Evolutionary conservation across 1,284 basidiomycete genomes (phyloP), one percentile per base, ranked within the genome.

Genomic region (Marasmius tenuissimus): DNA sequence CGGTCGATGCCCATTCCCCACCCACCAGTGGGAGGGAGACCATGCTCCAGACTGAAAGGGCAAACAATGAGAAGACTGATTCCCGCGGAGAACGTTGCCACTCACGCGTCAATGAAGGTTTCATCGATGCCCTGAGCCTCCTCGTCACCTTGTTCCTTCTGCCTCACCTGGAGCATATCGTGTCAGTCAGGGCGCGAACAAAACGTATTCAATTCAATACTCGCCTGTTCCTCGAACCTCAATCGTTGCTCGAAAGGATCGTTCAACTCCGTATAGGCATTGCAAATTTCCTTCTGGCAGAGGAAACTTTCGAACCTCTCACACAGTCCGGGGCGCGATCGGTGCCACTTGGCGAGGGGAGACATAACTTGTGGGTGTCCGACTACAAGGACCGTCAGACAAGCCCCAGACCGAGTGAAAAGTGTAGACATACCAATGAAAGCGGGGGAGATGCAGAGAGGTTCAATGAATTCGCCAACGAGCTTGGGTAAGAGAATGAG

Each of bases 291-390:
- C 85, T 98, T 98, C 66, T 95, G 96, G 56, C 96, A 97, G 81
- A 99, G 87, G 84, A 99, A 99, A 7, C 88, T 94, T 76, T 99
- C 97, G 81, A 99, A 99, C 16, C 97, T 93, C 78, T 99, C 97
- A 77, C 96, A 98, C 11, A 99, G 84, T 49, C 97, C 97, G 0
- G 94, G 92, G 51, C 93, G 88, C 18, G 92, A 93, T 64, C 96
- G 91, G 76, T 97, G 94, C 84, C 92, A 93, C 81, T 98, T 98
- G 74, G 97, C 97, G 22, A 99, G 87, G 8, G 97, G 97, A 3
- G 96, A 98, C 97, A 99, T 99, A 70, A 99, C 94, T 82, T 98
- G 96, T 49, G 97, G 97, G 78, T 99, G 97, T 33, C 97, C 97
- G 64, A 96, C 94, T 45, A 56, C 22, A 39, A 55, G n/a, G 6